Evolutionary conservation across 345 rosid genomes (phyloP).

Genomic region (Aurinia saxatilis): DNA sequence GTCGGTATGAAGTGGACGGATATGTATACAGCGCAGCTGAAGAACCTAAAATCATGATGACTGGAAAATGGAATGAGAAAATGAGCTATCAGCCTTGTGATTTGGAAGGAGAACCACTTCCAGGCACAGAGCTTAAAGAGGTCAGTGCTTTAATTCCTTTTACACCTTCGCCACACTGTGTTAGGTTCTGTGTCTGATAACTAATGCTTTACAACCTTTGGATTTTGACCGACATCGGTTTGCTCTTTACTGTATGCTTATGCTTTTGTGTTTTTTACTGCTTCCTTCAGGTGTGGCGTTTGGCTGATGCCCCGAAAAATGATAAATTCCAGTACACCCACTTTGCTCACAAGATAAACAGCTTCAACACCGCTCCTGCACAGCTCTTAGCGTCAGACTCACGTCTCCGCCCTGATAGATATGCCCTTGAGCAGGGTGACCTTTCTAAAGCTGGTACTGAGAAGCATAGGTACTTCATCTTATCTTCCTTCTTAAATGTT

Average conservation of each 20-base stretch:
- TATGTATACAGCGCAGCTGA: slow-evolving; percentile 68
- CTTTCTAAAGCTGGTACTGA: slow-evolving; percentile 59
- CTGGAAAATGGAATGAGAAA: slow-evolving; percentile 81
- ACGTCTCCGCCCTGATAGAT: slow-evolving; percentile 76
- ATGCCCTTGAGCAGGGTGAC: slow-evolving; percentile 71
- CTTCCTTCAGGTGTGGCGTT: slow-evolving; percentile 60
- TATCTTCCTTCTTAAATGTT: background rate
- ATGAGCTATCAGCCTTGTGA: slow-evolving; percentile 82
- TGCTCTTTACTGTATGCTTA: background rate
- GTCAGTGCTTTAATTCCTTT: slow-evolving; percentile 18
- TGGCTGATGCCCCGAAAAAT: slow-evolving; percentile 65
- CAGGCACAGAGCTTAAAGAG: slow-evolving; percentile 70
- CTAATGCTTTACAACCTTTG: background rate
- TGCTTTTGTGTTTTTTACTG: background rate
- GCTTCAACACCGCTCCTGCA: slow-evolving; percentile 71
- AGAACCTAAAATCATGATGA: slow-evolving; percentile 75
- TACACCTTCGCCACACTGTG: background rate
- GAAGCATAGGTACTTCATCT: slow-evolving; percentile 53
- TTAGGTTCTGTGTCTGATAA: background rate
- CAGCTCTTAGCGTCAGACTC: slow-evolving; percentile 77
- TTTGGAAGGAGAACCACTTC: slow-evolving; percentile 65
- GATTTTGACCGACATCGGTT: background rate
- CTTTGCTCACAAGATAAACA: slow-evolving; percentile 79
- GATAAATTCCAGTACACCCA: slow-evolving; percentile 67
- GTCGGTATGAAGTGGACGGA: slow-evolving; percentile 87